Percentiles rank a stretch among this genome's conserved stretches.
phyloP scores from a whole-genome alignment of 2,329 filamentous ascomycete species.

The Neonectria sp. region DNA sequence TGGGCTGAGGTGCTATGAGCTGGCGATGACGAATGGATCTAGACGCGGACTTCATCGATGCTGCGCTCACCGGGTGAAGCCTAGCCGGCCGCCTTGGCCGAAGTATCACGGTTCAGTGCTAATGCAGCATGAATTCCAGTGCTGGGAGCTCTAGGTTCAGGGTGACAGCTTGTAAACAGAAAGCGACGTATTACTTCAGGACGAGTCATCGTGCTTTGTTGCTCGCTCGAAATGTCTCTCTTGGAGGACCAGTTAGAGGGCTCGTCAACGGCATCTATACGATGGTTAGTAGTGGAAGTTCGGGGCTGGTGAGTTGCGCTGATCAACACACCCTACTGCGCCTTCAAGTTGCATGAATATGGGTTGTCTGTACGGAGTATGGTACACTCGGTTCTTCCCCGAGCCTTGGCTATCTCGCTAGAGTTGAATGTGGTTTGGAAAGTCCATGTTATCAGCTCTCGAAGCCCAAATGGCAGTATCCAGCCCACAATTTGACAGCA shows the following conservation, averaged over 20 bases:
- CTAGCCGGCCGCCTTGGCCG: background rate
- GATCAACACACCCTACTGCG: background rate
- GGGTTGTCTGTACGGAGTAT: background rate
- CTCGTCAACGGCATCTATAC: background rate
- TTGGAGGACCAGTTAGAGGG: too few species aligned
- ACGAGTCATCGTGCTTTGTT: background rate
- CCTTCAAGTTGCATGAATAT: background rate
- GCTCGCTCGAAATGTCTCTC: background rate
- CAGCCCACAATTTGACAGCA: background rate
- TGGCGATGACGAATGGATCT: background rate
- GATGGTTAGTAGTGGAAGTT: background rate
- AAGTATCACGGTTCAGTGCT: background rate
- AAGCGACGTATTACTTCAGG: too few species aligned
- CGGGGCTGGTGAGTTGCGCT: background rate
- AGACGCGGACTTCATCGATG: background rate
- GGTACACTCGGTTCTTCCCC: background rate
- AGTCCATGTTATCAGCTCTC: background rate
- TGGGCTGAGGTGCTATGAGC: constrained; percentile 1
- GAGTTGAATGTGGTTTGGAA: background rate
- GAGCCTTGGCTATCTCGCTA: background rate
- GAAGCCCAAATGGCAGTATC: background rate
- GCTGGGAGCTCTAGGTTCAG: background rate
- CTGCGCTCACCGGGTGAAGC: background rate
- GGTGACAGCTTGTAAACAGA: background rate
- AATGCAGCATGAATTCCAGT: too few species aligned